Evolutionary conservation across 2,329 filamentous ascomycete species (phyloP), one percentile per base, ranked within the genome.

Genomic region (Colletotrichum filicis): DNA sequence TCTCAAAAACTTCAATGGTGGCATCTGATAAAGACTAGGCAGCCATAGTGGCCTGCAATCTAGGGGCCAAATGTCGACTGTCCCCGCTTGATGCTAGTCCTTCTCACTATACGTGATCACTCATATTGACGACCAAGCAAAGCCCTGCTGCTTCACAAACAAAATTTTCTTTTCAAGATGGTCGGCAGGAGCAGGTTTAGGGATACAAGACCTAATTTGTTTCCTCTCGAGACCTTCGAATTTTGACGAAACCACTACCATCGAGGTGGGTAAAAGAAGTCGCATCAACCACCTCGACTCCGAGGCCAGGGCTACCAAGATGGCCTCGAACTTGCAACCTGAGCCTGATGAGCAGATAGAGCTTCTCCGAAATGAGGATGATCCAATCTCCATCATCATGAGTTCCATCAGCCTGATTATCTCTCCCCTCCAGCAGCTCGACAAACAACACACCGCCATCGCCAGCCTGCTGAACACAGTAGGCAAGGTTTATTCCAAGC

Each of bases 291-390:
- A 60, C 24, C 32, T 4, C 35, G 6, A 26, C 14, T 35, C 7
- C 7, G 32, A 9, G 12, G 58, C 35, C 35, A 60, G 42, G 37
- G 35, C 57, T 32, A 49, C 12, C 4, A 8, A 19, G 22, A 60
- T 46, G 35, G 11, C 32, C 35, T 26, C 35, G 2, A 14, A 46
- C 32, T 6, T 11, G 9, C 32, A 19, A 26, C 14, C 35, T 14
- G 58, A 46, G 30, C 30, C 28, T 26, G 35, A 26, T 26, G 37
- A 9, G 9, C 12, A 60, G 12, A 14, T 8, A 1, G 12, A 19
- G n/a, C 14, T 19, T 19, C n/a, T 24, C 0, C 35, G 24, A 9
- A 2, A 46, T 7, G 14, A 28, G 0, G 0, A 26, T 1, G 35
- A 42, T 26, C 7, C 19, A 22, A 28, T 28, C 9, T 19, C 35